Base-by-base conservation (phyloP, 2,329 filamentous ascomycete species). In the Sporothrix luriei region DNA sequence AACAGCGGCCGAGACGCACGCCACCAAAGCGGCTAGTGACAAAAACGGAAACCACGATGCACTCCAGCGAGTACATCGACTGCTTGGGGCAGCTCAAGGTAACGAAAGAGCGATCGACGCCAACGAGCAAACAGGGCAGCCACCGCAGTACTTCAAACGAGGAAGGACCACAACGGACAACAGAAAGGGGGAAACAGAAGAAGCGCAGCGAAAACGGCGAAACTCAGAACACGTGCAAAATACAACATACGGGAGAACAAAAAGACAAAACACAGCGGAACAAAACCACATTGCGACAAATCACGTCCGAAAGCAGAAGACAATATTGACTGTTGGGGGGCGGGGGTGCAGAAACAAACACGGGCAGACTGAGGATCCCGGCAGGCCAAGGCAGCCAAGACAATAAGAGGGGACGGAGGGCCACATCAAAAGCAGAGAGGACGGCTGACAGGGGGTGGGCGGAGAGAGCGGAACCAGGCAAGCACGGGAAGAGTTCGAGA, bases 391-490 rank as follows among this genome's bases (percentile, higher is more conserved):
- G 9, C 51, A 65, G 46, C 61, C 61, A 66, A 51, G 46, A 66
- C 24, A 48, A 19, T 24, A 65, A 51, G 24, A 38, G 46, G 61
- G 24, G 61, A 65, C 26, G 40, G n/a, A n/a, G 24, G n/a, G 14
- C 16, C 46, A 52, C 43, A 49, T 7, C 38, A 21, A 51, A 29
- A 49, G 46, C 14, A n/a, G 16, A 48, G 46, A 33, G 62, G 19
- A 26, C 48, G 48, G 40, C 29, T 26, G 46, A 38, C 62, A 66
- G 13, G 48, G 55, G 55, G 55, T 61, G 55, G 6, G 26, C 67
- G 59, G 68, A 65, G 68, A 65, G 57, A n/a, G 59, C 68, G 68
- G 68, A 64, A 69, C 68, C 48, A 65, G 59, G 19, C 57, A 65
- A 62, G 57, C 57, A 62, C 68, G 59, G 59, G 26, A 64, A 43